A percentile compares a stretch with the other conserved stretches of the same genome.
phyloP scores from a whole-genome alignment of 75 land plant genomes.

The Cupressus sempervirens region DNA sequence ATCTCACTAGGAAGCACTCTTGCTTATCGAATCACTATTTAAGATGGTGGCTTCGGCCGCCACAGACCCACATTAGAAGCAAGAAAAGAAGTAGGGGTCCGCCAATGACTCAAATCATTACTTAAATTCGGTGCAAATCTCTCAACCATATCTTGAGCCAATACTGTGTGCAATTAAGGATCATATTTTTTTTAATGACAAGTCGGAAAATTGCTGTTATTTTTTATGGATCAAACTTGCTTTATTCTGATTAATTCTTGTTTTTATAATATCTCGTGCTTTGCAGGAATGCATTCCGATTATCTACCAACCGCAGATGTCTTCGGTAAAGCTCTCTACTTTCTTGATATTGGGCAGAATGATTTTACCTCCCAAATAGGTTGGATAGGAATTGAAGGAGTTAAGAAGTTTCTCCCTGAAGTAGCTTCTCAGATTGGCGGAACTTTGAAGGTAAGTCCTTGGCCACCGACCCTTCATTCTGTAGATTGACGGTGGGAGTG shows the following conservation, averaged over 20 bases:
- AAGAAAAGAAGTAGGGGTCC: background rate
- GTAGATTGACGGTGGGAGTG: too few species aligned
- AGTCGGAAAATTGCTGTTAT: background rate
- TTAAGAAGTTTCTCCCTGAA: constrained; percentile 54
- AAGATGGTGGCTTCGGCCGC: background rate
- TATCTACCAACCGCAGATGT: constrained; percentile 43
- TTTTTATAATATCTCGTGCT: background rate
- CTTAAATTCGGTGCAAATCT: background rate
- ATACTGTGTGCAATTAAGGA: background rate
- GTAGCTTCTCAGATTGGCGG: constrained; percentile 47
- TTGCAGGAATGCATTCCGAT: constrained; percentile 3
- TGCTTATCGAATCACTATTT: background rate
- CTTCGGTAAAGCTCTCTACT: constrained; percentile 56
- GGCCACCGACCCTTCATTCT: background rate
- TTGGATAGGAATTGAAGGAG: constrained; percentile 47
- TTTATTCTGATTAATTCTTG: background rate
- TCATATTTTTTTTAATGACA: background rate
- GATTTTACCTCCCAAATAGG: constrained; percentile 62
- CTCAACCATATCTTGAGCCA: background rate
- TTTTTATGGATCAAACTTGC: background rate
- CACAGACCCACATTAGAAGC: background rate
- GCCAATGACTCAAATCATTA: background rate
- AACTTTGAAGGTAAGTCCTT: constrained; percentile 47
- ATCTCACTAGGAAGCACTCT: background rate
- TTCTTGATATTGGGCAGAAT: constrained; percentile 73